Evolutionary conservation across 176 grass and related monocot genomes (phyloP), one percentile per base, ranked within the genome.

Genomic region (Thinopyrum elongatum): DNA sequence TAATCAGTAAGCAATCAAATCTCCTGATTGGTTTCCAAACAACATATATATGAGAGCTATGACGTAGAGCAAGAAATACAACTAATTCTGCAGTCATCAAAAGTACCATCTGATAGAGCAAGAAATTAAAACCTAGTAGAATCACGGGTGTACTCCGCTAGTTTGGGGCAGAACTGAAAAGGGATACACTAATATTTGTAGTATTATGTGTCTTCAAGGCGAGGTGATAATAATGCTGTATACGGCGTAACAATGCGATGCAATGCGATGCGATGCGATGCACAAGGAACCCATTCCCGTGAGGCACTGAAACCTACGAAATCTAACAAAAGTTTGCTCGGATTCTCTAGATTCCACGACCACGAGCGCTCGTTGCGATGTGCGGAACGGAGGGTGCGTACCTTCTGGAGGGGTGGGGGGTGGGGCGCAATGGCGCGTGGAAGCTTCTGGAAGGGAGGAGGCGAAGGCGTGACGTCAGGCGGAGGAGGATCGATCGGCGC

Each of bases 391-490:
- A 25, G 76, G 71, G 53, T 10, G 70, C 70, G 79, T 78, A 88
- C 86, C 86, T 88, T 70, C 11, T 11, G 33, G 12, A 17, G 12
- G 12, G 16, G 13, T 44, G 11, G 61, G 68, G 53, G 17, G 72
- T 12, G 63, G 58, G 67, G 26, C 36, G 26, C 17, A 31, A 42
- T 21, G 74, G 58, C n/a, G 79, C 17, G 76, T 14, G 51, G 76
- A 70, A 31, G 76, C 49, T 79, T 46, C 65, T n/a, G 53, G 74
- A 70, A 82, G 80, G 80, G 12, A 7, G 26, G 38, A 19, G 61
- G 55, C 6, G 44, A 46, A 22, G 74, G 73, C 23, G 46, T 17
- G 53, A 65, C 53, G 70, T 38, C 57, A 10, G 31, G 35, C 65
- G 36, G 84, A 22, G 78, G 59, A 41, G 70, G 60, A 53, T 68